These are phyloP conservation scores for Glebionis coronaria DNA, from an alignment of 129 eudicot species.

Conservation along the genomic window DNA sequence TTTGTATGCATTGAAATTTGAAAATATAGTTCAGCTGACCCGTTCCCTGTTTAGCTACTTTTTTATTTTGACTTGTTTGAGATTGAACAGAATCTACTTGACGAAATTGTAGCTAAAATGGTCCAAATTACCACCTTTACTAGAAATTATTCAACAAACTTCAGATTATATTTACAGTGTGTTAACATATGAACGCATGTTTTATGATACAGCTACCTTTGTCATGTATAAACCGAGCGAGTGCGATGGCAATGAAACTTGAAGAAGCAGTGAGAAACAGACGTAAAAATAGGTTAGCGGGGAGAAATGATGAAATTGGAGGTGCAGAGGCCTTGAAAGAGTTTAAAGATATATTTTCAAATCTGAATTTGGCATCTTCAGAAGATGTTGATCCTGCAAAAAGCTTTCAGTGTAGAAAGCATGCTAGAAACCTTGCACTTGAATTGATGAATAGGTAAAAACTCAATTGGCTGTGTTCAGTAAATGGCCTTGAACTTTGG, in stretches of 20 bases:
- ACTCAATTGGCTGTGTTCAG: no score
- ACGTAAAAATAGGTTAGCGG: conserved; percentile 21
- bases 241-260: conserved; percentile 66
- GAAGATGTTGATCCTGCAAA: conserved; percentile 38
- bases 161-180: neutral
- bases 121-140: no score
- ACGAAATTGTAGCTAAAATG: no score
- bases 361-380: conserved; percentile 34
- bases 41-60: no score
- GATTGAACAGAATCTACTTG: no score
- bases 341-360: conserved; percentile 32
- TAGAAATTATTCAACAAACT: no score
- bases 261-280: conserved; percentile 53
- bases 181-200: no score
- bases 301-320: conserved; percentile 14
- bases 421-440: conserved; percentile 53
- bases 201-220: conserved; percentile 65
- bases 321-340: conserved; percentile 18
- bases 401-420: conserved; percentile 37
- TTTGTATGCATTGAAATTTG: no score
- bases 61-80: no score
- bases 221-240: conserved; percentile 64
- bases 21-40: no score
- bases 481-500: no score
- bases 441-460: conserved; percentile 41